phyloP scores from a whole-genome alignment of 139 green algal species.

The Chlorella sorokiniana region DNA sequence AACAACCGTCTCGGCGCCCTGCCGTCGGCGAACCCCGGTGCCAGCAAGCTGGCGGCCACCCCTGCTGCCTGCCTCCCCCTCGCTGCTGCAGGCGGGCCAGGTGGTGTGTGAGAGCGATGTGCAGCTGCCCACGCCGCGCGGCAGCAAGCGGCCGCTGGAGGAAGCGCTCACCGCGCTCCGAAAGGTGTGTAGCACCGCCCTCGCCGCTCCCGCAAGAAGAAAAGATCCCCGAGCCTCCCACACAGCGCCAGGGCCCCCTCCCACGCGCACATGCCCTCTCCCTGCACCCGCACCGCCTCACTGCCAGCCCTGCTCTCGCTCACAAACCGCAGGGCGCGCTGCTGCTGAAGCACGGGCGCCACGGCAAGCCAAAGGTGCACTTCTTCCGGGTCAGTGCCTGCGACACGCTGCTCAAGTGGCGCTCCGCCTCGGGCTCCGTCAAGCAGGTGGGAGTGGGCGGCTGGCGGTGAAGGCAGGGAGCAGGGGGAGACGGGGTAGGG shows the following conservation, averaged over 20 bases:
- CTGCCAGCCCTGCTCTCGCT: neutral
- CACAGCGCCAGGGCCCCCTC: too few species aligned
- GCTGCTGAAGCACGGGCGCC: constrained; percentile 82
- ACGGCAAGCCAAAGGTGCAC: constrained; percentile 79
- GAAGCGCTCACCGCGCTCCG: constrained; percentile 63
- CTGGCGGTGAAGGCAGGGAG: too few species aligned
- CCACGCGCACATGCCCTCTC: too few species aligned
- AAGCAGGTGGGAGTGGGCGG: constrained; percentile 15
- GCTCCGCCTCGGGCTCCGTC: constrained; percentile 39
- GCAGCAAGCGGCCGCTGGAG: constrained; percentile 44
- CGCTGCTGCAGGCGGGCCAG: constrained; percentile 25
- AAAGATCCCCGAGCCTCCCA: too few species aligned
- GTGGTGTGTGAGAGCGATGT: constrained; percentile 29
- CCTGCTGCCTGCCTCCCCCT: neutral
- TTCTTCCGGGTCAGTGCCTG: constrained; percentile 70
- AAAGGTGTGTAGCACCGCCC: constrained; percentile 45
- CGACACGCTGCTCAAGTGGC: constrained; percentile 73
- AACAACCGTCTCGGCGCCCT: neutral
- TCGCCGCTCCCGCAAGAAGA: neutral
- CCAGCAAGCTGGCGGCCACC: too few species aligned
- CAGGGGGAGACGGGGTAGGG: neutral
- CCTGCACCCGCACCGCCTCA: too few species aligned
- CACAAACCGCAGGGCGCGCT: constrained; percentile 59
- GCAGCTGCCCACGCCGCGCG: neutral
- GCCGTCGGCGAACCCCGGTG: too few species aligned